Evolutionary conservation across 768 basidiomycete species (phyloP).

Genomic region (Hygrocybe punicea): DNA sequence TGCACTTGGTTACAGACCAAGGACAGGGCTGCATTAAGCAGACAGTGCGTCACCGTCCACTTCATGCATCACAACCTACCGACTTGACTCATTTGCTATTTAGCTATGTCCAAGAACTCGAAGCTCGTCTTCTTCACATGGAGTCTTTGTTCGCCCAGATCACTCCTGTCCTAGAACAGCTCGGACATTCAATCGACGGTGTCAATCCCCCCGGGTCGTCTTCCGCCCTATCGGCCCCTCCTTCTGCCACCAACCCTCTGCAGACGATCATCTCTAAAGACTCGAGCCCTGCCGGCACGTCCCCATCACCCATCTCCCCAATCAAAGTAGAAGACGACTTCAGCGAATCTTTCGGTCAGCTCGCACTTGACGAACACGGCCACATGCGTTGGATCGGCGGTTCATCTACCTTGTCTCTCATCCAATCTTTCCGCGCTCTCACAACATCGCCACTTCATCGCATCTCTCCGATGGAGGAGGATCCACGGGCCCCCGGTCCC

Average conservation of each 20-base stretch:
- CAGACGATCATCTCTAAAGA: slow-evolving; percentile 29
- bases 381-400: slow-evolving; percentile 92
- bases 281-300: slow-evolving; percentile 12
- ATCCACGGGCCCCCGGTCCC: slow-evolving; percentile 72
- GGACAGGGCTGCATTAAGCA: slow-evolving; percentile 83
- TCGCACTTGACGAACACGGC: slow-evolving; percentile 85
- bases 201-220: slow-evolving; percentile 38
- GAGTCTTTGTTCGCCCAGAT: slow-evolving; percentile 82
- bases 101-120: slow-evolving; percentile 90
- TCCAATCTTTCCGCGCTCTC: slow-evolving; percentile 78
- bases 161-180: slow-evolving; percentile 71
- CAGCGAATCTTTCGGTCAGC: slow-evolving; percentile 80
- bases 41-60: slow-evolving; percentile 60
- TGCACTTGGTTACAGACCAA: slow-evolving; percentile 92
- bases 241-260: slow-evolving; percentile 9
- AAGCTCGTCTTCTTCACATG: slow-evolving; percentile 84
- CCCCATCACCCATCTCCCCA: slow-evolving; percentile 38
- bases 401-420: slow-evolving; percentile 88
- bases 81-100: slow-evolving; percentile 14
- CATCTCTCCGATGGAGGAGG: slow-evolving; percentile 81
- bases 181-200: slow-evolving; percentile 47
- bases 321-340: slow-evolving; percentile 71
- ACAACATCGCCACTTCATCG: slow-evolving; percentile 73
- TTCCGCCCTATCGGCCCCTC: background rate
- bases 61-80: background rate